Conservation (phyloP, 2,329 filamentous ascomycete genomes). For the Gaeumannomyces sp. region DNA sequence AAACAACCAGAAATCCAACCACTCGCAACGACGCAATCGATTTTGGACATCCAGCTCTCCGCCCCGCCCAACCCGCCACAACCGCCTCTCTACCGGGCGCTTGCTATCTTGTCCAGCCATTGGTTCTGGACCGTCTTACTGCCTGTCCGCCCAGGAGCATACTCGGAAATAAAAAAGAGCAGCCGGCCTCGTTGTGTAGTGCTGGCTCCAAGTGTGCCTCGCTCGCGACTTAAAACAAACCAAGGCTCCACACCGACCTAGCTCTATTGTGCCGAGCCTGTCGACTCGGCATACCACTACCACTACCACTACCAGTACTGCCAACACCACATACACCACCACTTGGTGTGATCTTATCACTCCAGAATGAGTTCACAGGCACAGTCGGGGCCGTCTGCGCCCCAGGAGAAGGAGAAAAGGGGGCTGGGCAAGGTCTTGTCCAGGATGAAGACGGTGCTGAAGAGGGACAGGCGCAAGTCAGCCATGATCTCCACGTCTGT, state of each 20-base stretch:
- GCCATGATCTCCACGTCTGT: conserved; percentile 16
- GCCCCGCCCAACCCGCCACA: not conserved
- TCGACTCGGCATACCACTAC: not conserved
- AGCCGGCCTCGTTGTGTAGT: not conserved
- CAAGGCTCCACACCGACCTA: not conserved
- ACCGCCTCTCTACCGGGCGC: not conserved
- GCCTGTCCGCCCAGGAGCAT: not conserved
- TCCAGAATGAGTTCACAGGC: conserved; percentile 36
- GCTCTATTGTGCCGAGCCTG: not conserved
- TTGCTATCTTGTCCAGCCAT: not conserved
- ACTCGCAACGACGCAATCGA: conserved; percentile 1
- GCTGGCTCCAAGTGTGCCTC: not conserved
- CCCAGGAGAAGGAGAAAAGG: conserved; percentile 39
- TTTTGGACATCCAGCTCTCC: not conserved
- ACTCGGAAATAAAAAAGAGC: not conserved
- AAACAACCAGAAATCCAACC: not conserved
- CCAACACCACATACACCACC: not conserved
- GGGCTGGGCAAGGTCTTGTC: conserved; percentile 41
- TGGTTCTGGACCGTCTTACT: not conserved
- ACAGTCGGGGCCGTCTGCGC: conserved; percentile 29
- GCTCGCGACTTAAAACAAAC: not conserved
- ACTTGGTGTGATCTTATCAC: not conserved
- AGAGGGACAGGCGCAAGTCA: conserved; percentile 28
- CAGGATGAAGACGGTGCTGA: conserved; percentile 45
- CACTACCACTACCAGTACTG: not conserved